These are phyloP conservation scores for Ceratocystis smalleyi DNA, from an alignment of 2,329 filamentous ascomycete species.

Conservation along the genomic window DNA sequence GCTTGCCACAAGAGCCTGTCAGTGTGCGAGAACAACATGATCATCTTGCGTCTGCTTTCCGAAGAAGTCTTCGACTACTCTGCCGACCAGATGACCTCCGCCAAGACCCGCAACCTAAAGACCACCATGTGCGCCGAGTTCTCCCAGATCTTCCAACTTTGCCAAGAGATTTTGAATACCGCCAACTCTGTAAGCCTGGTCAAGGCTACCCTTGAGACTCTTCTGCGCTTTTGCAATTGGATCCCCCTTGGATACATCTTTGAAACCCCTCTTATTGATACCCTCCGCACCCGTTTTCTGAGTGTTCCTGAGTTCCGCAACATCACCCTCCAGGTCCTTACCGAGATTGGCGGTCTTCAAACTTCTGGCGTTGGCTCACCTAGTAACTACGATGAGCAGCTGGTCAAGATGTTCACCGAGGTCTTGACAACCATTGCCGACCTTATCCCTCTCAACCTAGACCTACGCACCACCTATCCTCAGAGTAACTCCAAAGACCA, in stretches of 20 bases:
- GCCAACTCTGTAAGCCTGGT: conserved; percentile 78
- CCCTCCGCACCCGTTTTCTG: conserved; percentile 78
- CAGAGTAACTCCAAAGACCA: conserved; percentile 86
- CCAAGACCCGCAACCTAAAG: conserved; percentile 91
- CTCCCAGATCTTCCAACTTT: conserved; percentile 94
- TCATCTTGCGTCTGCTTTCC: conserved; percentile 82
- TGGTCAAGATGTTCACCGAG: conserved; percentile 97
- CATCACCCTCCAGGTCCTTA: conserved; percentile 88
- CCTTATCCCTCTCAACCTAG: conserved; percentile 79
- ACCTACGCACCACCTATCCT: conserved; percentile 81
- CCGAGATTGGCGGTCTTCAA: conserved; percentile 88
- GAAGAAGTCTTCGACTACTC: conserved; percentile 99
- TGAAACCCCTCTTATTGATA: conserved; percentile 92
- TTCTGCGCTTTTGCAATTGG: conserved; percentile 96
- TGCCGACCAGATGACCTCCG: conserved; percentile 96
- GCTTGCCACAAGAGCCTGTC: conserved; percentile 90
- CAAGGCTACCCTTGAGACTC: conserved; percentile 90
- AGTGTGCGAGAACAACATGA: conserved; percentile 99
- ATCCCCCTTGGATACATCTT: conserved; percentile 98
- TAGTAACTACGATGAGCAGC: conserved; percentile 78
- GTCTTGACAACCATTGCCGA: conserved; percentile 82
- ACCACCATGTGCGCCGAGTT: conserved; percentile 98
- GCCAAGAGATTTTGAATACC: conserved; percentile 83
- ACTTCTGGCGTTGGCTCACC: conserved; percentile 54
- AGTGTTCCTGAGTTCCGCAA: conserved; percentile 92